These are phyloP conservation scores for Lichenothelia convexa DNA, from an alignment of 495 filamentous ascomycete genomes.

Conservation along the genomic window DNA sequence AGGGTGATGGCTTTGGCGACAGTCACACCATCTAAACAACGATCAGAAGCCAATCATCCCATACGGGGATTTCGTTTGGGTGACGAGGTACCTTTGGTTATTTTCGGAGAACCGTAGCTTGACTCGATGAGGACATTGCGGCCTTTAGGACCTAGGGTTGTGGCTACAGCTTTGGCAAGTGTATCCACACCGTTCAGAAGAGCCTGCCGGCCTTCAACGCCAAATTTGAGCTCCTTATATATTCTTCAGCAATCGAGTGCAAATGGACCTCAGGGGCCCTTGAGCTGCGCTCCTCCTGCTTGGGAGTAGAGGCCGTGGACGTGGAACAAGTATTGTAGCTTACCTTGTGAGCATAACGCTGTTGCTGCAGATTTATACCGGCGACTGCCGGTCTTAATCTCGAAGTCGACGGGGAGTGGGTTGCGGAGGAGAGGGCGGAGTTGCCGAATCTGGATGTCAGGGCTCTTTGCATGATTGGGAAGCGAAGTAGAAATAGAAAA, in stretches of 20 bases:
- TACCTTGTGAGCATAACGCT: constrained; percentile 91
- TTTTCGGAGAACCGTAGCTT: constrained; percentile 93
- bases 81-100: constrained; percentile 72
- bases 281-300: not conserved
- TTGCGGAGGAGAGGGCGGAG: constrained; percentile 52
- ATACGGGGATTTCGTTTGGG: not conserved
- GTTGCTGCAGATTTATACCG: constrained; percentile 51
- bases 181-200: constrained; percentile 92
- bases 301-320: constrained; percentile 13
- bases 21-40: constrained; percentile 65
- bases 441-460: constrained; percentile 45
- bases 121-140: constrained; percentile 97
- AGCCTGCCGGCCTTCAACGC: constrained; percentile 77
- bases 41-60: constrained; percentile 17
- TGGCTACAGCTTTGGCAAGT: constrained; percentile 86
- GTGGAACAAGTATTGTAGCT: constrained; percentile 15
- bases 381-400: constrained; percentile 25
- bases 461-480: constrained; percentile 65
- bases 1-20: constrained; percentile 82
- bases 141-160: constrained; percentile 93
- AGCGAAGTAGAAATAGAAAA: constrained; percentile 2
- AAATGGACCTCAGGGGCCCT: not conserved
- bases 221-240: constrained; percentile 95
- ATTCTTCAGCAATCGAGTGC: not conserved
- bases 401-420: too few relatives aligned